Conservation (phyloP, 1,284 basidiomycete genomes). For the Boletellus sp. region DNA sequence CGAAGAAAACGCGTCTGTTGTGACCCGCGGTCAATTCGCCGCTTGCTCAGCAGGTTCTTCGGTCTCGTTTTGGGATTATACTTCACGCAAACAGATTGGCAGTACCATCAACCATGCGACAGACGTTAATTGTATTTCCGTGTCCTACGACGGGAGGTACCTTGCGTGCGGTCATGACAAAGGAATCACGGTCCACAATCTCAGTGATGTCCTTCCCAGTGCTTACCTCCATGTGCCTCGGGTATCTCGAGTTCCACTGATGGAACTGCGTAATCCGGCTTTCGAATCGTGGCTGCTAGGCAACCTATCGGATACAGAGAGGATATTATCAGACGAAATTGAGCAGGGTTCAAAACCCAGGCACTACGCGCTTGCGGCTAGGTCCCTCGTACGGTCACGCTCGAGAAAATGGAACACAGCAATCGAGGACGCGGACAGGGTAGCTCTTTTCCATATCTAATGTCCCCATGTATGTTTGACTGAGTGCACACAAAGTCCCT, state of each 20-base stretch:
- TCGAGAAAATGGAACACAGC: conserved; percentile 1
- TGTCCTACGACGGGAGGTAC: conserved; percentile 1
- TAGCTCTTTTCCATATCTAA: not conserved
- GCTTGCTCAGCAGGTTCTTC: conserved; percentile 1
- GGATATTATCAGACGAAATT: conserved; percentile 2
- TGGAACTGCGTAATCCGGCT: not conserved
- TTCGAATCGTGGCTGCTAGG: not conserved
- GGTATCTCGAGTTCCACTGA: not conserved
- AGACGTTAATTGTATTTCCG: not conserved
- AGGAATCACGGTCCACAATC: not conserved
- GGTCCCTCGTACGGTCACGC: conserved; percentile 1
- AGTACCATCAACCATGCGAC: not conserved
- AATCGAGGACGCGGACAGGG: conserved; percentile 1
- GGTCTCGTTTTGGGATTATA: conserved; percentile 4
- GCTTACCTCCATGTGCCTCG: not conserved
- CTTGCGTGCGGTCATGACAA: conserved; percentile 1
- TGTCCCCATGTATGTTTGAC: too few species aligned
- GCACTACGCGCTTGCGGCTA: not conserved
- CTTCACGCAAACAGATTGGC: conserved; percentile 2
- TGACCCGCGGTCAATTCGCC: not conserved
- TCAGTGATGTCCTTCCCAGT: not conserved
- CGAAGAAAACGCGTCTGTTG: not conserved
- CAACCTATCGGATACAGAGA: not conserved
- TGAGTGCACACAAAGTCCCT: not conserved
- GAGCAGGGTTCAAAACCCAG: not conserved